These are phyloP conservation scores for Endocalyx cinctus DNA, from an alignment of 2,329 filamentous ascomycete genomes.

Conservation along the genomic window DNA sequence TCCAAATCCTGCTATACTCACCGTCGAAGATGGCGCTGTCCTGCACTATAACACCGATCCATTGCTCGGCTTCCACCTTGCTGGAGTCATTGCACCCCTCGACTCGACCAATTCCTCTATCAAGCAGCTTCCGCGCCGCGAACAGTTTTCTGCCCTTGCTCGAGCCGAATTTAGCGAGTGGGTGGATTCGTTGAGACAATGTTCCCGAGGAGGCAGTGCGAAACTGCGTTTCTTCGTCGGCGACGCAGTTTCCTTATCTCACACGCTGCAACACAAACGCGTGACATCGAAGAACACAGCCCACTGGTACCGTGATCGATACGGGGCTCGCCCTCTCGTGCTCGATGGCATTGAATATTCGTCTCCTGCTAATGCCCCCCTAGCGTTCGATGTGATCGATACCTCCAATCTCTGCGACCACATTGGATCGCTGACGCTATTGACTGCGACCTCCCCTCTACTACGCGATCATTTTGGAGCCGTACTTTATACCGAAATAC, in stretches of 20 bases:
- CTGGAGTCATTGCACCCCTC: constrained; percentile 36
- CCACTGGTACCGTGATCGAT: constrained; percentile 38
- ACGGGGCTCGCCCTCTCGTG: constrained; percentile 26
- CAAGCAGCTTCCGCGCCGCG: constrained; percentile 29
- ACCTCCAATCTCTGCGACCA: constrained; percentile 45
- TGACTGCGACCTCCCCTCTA: constrained; percentile 42
- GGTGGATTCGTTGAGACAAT: constrained; percentile 33
- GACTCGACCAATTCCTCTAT: constrained; percentile 11
- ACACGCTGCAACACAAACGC: constrained; percentile 41
- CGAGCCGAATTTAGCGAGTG: constrained; percentile 42
- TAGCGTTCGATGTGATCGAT: constrained; percentile 52
- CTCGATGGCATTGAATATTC: constrained; percentile 41
- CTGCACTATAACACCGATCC: constrained; percentile 49
- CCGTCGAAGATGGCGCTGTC: constrained; percentile 26
- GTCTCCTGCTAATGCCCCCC: constrained; percentile 29
- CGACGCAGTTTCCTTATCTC: constrained; percentile 48
- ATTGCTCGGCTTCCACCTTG: constrained; percentile 51
- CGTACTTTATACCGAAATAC: constrained; percentile 43
- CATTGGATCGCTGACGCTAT: constrained; percentile 38
- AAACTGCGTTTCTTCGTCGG: constrained; percentile 41
- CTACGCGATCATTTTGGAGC: constrained; percentile 38
- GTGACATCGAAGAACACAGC: constrained; percentile 27
- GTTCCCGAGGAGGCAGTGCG: constrained; percentile 22
- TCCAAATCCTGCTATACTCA: constrained; percentile 42
- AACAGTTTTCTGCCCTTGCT: constrained; percentile 28